Base-by-base conservation (phyloP, 129 eudicot species). In the Pseudognaphalium luteoalbum region DNA sequence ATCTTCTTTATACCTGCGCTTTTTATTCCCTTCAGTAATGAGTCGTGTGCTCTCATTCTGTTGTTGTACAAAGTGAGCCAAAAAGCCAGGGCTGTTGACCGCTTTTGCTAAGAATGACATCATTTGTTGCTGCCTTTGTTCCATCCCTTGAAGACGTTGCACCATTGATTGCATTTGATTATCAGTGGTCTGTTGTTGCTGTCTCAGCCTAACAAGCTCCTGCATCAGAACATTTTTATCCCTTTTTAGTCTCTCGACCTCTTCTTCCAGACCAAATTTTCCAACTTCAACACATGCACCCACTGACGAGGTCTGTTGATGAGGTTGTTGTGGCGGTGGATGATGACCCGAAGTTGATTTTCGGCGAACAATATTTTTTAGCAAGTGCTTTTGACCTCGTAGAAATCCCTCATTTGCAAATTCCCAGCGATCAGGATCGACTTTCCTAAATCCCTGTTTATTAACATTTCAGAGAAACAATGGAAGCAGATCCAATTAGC, bases 361-460 rank as follows among this genome's bases (percentile, higher is more conserved):
- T 22, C 92, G 81, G 7, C 96, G 90, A 39, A 63, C 77, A 7
- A 91, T 91, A 29, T 28, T 85, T 71, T 83, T 89, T 56, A 91
- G 97, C 16, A 91, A 81, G 72, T 91, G 97, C 58, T 85, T 88
- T 58, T 91, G 97, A 29, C 96, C 97, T 72, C 97, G 77, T 56
- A 91, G 78, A 75, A 91, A 91, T 71, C 94, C 94, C 86, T 91
- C 97, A 15, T 91, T 91, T 68, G 97, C 97, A 71, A 91, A 91
- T 82, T 91, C 97, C 97, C 97, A 91, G 9, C 96, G 92, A 75
- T 91, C 97, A 5, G 97, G 97, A 70, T 91, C 97, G 19, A 91
- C 92, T 80, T 91, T 91, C 73, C 90, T 82, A 56, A 91, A 91
- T 16, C 97, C 97, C 97, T 91, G 86, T 76, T 76, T 60, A 61